phyloP scores from a whole-genome alignment of 148 eudicot genomes.

The Arbutus unedo region DNA sequence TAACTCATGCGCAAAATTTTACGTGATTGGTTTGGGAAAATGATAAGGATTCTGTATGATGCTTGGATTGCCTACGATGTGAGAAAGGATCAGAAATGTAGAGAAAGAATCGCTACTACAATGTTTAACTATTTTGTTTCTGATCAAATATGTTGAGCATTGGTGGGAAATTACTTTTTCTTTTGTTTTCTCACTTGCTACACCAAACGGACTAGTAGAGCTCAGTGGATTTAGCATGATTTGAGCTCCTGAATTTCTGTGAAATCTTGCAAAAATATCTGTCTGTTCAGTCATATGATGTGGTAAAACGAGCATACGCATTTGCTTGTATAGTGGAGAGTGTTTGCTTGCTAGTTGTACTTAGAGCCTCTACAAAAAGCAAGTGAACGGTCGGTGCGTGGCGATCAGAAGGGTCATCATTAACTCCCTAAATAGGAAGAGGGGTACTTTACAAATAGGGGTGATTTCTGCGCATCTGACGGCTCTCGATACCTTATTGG shows the following conservation, averaged over 20 bases:
- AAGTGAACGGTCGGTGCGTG: too few relatives aligned
- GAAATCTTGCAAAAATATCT: background rate
- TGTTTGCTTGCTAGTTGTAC: background rate
- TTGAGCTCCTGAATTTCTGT: slow-evolving; percentile 2
- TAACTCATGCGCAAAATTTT: background rate
- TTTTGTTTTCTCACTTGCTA: background rate
- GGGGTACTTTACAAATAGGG: too few relatives aligned
- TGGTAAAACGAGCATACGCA: background rate
- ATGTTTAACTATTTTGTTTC: background rate
- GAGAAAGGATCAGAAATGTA: background rate
- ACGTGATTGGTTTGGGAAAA: background rate
- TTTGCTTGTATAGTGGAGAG: background rate
- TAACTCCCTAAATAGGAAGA: too few relatives aligned
- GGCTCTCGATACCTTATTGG: too few relatives aligned
- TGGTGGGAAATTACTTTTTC: background rate
- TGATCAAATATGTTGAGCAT: background rate
- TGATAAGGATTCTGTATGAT: background rate
- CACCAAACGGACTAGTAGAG: background rate
- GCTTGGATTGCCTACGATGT: background rate
- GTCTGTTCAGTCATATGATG: background rate
- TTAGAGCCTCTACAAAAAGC: too few relatives aligned
- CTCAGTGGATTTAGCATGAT: background rate
- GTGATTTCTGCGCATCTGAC: too few relatives aligned
- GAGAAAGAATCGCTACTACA: background rate
- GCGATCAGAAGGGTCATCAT: too few relatives aligned